Evolutionary conservation across 208 protist genomes (phyloP), one percentile per base, ranked within the genome.

Genomic region (Phytomonas sp.): DNA sequence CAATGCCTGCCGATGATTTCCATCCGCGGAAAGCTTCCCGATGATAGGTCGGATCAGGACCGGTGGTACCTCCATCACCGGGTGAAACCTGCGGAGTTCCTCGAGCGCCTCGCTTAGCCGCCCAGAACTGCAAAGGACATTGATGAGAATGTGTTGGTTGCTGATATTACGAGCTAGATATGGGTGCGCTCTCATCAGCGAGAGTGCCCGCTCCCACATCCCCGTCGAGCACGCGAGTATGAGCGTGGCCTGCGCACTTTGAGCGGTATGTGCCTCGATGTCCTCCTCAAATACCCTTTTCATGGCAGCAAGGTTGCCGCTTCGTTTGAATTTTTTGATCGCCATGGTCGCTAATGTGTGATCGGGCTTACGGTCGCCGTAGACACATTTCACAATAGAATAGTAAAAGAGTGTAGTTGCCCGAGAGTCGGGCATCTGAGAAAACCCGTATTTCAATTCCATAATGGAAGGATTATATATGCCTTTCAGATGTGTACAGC

Each of bases 331-430:
- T 7, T 79, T 72, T 23, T 76, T 65, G 60, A 96, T 67, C 30
- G 80, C 85, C 4, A 76, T 70, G 4, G 76, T 51, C 8, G 89
- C 86, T 5, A 94, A 63, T 9, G 67, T 68, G 23, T 43, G 71
- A 20, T 85, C 74, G 7, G 84, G 77, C 17, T 40, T 69, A 6
- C 60, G 17, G 8, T 75, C 36, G 0, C 79, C 73, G 69, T 75
- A 79, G 11, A 69, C 63, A 15, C 51, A 73, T 46, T 96, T 96
- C 23, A 93, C 62, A 20, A 96, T 61, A 26, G 43, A 71, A 60
- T 96, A 91, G 78, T 96, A 96, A 64, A 96, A 94, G 15, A 89
- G 66, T 6, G 86, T 87, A 7, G 77, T 79, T 63, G 80, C 51
- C 85, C 81, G 84, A 30, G 82, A 76, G 26, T 72, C 79, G 26